Percentiles rank a stretch among this genome's conserved stretches.
These are phyloP conservation scores for Umbilicus rupestris DNA, from an alignment of 164 flowering plant genomes.

Conservation along the genomic window DNA sequence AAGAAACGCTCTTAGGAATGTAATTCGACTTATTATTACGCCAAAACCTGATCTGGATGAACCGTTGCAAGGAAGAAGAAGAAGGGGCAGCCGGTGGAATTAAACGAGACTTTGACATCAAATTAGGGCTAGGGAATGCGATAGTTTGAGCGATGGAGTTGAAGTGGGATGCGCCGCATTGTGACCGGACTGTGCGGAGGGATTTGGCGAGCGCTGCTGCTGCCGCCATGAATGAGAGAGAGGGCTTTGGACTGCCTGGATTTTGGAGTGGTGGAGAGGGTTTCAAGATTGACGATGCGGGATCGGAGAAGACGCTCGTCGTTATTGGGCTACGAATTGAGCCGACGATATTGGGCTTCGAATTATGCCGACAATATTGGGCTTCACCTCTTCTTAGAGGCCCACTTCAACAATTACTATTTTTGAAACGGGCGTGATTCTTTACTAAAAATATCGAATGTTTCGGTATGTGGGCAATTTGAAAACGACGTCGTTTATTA, in stretches of 20 bases:
- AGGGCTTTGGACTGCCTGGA: not conserved
- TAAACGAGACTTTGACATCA: too few species aligned
- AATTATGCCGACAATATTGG: too few species aligned
- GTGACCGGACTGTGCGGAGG: not conserved
- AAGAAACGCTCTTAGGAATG: not conserved
- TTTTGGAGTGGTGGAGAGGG: not conserved
- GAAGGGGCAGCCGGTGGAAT: not conserved
- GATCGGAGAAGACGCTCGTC: too few species aligned
- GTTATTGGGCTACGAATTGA: too few species aligned
- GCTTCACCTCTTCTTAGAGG: too few species aligned
- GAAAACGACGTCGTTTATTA: too few species aligned
- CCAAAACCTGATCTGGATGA: conserved; percentile 1
- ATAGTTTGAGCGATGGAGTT: not conserved
- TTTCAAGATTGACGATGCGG: too few species aligned
- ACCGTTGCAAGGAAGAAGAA: not conserved
- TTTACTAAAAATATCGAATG: too few species aligned
- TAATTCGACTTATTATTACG: conserved; percentile 2
- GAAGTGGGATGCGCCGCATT: not conserved
- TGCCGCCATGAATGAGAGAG: conserved; percentile 1
- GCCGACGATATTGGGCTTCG: too few species aligned
- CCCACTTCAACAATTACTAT: too few species aligned
- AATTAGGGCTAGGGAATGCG: not conserved
- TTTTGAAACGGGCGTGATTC: too few species aligned
- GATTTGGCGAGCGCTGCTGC: not conserved
- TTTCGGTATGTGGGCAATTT: too few species aligned